Base-by-base conservation (phyloP, 768 basidiomycete genomes). In the Agrocybe pediades region DNA sequence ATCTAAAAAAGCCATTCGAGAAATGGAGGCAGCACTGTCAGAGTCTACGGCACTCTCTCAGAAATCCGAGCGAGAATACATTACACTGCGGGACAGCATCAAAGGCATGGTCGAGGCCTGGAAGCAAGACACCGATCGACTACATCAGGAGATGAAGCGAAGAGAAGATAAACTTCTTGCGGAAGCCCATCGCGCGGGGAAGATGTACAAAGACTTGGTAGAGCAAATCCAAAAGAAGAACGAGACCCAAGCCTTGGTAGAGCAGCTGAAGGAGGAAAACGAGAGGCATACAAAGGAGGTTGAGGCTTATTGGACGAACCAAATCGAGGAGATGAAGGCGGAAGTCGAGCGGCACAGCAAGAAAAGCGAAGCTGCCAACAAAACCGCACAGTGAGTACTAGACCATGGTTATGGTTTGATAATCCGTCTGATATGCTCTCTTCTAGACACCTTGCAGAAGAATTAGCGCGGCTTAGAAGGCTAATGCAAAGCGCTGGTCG, bases 21-120 rank as follows among this genome's bases (percentile, higher is more conserved):
- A 93, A 62, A 90, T 93, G 90, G 90, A 92, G 67, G 50, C 81
- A 6, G 73, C 86, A 6, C 77, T 94, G 24, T 62, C 83, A 1
- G 90, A 92, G 69, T 88, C 88, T 2, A 87, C 87, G 0, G 80
- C 90, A 2, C 74, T 88, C 15, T 90, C 88, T 15, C 85, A 88
- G 65, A 92, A 90, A 70, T 84, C 82, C 17, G 89, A 94, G 67
- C 80, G 90, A 30, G 93, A 95, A 71, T 95, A 94, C 59, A 74
- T 85, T 56, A 87, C 86, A 0, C 71, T 95, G 46, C 82, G 88
- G 15, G 90, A 91, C 53, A 87, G 88, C 59, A 70, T 94, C 49
- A 89, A 88, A 66, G 74, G 79, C 6, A 81, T 95, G 66, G 76
- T 80, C 3, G 85, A 87, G 53, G 80, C 83, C 1, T 94, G 87